Base-by-base conservation (phyloP, 2,329 filamentous ascomycete species). In the Penicillium sp. region DNA sequence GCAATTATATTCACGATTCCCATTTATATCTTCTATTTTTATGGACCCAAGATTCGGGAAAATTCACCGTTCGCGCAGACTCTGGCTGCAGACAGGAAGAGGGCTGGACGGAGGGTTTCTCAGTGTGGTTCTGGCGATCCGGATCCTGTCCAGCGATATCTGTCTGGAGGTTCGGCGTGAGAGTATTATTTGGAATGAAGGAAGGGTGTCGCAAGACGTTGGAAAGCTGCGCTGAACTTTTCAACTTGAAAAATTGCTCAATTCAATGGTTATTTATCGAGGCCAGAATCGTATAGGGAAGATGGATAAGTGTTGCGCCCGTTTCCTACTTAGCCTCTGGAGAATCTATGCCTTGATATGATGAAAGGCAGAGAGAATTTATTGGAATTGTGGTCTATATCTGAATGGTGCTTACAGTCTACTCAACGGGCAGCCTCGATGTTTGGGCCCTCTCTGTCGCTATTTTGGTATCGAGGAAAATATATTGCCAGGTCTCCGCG, bases 11-110 rank as follows among this genome's bases (percentile, higher is more conserved):
- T 91, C 5, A 87, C 88, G 22, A 72, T 83, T 12, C 86, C 87
- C 0, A 86, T 91, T 10, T 90, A 89, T 63, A 75, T 87, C 28
- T 88, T 90, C 65, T 90, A 90, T 77, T 87, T 82, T 79, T 85
- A 85, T 59, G 88, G 88, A 0, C 85, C 86, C 0, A 62, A 66
- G 0, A 83, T 91, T 33, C 83, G 88, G 6, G 80, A 83, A 37
- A 77, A 80, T 12, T 90, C 88, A 2, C 83, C 84, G 0, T 90
- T 90, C 68, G 88, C 88, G 0, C 85, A 89, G 75, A 82, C 81
- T 12, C 76, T 91, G 7, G 86, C 85, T 17, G 75, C 76, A 1
- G 82, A 76, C 26, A 67, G 74, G 45, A 71, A 74, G 59, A 70
- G 70, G n/a, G 68, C 67, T 24, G 70, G 69, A 19, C 69, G 68